These are phyloP conservation scores for Lipomyces kockii DNA, from an alignment of 805 yeast species.

Conservation along the genomic window DNA sequence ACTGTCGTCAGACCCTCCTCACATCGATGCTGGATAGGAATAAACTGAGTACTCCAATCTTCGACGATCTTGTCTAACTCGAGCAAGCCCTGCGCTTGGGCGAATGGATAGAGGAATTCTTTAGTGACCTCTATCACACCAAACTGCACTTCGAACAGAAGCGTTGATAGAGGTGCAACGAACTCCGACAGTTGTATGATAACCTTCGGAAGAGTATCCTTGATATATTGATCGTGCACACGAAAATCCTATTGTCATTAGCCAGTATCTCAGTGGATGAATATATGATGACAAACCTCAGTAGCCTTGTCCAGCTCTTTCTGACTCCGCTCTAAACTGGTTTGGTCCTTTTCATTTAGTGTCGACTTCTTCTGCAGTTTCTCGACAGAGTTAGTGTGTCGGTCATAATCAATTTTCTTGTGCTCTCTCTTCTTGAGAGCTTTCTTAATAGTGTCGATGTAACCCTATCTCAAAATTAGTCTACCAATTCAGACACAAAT, in stretches of 20 bases:
- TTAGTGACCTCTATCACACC: slow-evolving; percentile 39
- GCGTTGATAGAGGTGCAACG: slow-evolving; percentile 42
- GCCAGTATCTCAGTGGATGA: background rate
- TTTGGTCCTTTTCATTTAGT: slow-evolving; percentile 43
- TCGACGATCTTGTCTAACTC: slow-evolving; percentile 30
- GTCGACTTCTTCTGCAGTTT: slow-evolving; percentile 40
- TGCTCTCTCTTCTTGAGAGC: slow-evolving; percentile 46
- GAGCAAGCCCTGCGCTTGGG: slow-evolving; percentile 40
- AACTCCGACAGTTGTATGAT: slow-evolving; percentile 43
- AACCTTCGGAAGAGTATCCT: slow-evolving; percentile 41
- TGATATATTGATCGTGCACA: slow-evolving; percentile 42
- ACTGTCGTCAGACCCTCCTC: slow-evolving; percentile 41
- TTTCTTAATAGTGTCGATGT: slow-evolving; percentile 42
- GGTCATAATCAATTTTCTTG: slow-evolving; percentile 48
- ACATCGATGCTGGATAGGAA: slow-evolving; percentile 38
- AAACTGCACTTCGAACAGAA: slow-evolving; percentile 41
- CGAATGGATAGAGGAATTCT: slow-evolving; percentile 36
- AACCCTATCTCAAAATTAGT: slow-evolving; percentile 22
- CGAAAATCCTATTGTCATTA: slow-evolving; percentile 37
- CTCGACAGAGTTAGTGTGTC: slow-evolving; percentile 43
- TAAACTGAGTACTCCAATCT: slow-evolving; percentile 43
- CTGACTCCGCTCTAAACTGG: slow-evolving; percentile 39
- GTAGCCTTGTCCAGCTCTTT: slow-evolving; percentile 43
- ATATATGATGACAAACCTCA: slow-evolving; percentile 20
- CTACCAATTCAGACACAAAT: background rate